Percentiles rank a stretch among this genome's conserved stretches.
These are phyloP conservation scores for Xylariaceae sp. DNA, from an alignment of 2,329 filamentous ascomycete species.

Conservation along the genomic window DNA sequence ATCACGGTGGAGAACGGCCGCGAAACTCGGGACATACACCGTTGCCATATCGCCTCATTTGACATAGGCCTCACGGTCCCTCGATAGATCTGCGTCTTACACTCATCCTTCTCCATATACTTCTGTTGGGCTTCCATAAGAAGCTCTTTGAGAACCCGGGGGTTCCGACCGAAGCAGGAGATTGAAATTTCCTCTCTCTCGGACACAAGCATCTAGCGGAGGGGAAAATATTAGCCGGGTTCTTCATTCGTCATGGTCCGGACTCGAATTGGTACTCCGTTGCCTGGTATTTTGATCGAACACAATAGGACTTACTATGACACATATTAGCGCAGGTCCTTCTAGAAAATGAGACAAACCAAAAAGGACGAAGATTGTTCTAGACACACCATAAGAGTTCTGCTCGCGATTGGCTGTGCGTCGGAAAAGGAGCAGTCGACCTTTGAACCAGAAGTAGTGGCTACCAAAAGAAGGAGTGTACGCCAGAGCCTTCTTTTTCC, in stretches of 20 bases:
- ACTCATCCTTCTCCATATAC: conserved; percentile 57
- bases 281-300: no score
- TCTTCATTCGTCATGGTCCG: no score
- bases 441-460: conserved; percentile 67
- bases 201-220: conserved; percentile 36
- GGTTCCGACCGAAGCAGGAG: conserved; percentile 60
- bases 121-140: conserved; percentile 55
- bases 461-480: conserved; percentile 68
- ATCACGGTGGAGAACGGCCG: conserved; percentile 66
- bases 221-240: no score
- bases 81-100: conserved; percentile 65
- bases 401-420: conserved; percentile 49
- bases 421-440: conserved; percentile 56
- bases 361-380: no score
- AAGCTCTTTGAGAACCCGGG: conserved; percentile 59
- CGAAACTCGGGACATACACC: conserved; percentile 58
- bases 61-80: conserved; percentile 44
- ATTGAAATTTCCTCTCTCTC: conserved; percentile 59
- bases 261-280: no score
- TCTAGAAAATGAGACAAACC: no score
- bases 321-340: no score
- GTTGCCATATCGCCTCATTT: conserved; percentile 54
- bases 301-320: no score
- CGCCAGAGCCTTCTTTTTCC: conserved; percentile 48
- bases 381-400: conserved; percentile 24